Base-by-base conservation (phyloP, 345 rosid species). In the Eucalyptus cladocalyx region DNA sequence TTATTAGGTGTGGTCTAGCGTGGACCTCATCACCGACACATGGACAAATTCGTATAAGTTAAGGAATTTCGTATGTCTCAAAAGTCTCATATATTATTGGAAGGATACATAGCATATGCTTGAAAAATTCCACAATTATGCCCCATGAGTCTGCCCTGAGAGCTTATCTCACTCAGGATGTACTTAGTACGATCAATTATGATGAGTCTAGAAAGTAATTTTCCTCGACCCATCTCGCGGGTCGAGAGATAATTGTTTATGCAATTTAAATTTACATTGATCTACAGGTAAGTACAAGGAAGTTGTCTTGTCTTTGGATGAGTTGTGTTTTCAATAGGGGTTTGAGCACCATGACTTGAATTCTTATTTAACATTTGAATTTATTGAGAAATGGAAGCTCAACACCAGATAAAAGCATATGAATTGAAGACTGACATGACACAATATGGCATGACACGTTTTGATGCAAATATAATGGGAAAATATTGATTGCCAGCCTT, bases 401-500 rank as follows among this genome's bases (percentile, higher is more conserved):
- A 10, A 72, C 15, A 37, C 45, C 3, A 34, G 1, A 34, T 69
- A 69, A 34, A 69, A 69, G 80, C 14, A 18, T 8, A 37, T 21
- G 2, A 72, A 72, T 72, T 5, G 12, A 10, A 72, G 11, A 19
- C 8, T 3, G 26, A 37, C 15, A 37, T 10, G 4, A 34, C 14
- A 6, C 6, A 6, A 72, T 21, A n/a, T 19, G 26, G 4, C 11
- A 21, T 0, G 11, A 21, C 58, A 53, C 2, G 0, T 37, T 10
- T 37, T 11, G 6, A 3, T 13, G 15, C 81, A 2, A 9, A 37
- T 37, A 72, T 69, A 40, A 72, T 9, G 14, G 24, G 42, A 34
- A 69, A 34, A 34, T 69, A 18, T 34, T 69, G 23, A 72, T 72
- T 40, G 23, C 8, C 45, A 21, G 45, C 14, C 81, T 23, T 19